Evolutionary conservation across 805 yeast species (phyloP).

Genomic region (Lachancea meyersii): DNA sequence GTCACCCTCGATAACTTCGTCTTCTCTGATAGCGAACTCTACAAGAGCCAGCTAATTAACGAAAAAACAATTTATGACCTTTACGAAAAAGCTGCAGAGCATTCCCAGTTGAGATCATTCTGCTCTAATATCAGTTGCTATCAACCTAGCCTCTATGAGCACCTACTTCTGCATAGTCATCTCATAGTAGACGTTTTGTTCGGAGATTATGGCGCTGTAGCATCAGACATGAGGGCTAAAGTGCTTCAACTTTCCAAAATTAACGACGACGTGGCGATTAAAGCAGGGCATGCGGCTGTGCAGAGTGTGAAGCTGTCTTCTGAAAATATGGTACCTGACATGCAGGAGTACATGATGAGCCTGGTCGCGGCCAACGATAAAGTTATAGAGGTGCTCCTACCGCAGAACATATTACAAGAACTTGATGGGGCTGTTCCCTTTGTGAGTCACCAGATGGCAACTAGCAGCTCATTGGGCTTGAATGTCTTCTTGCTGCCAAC

Average conservation of each 20-base stretch:
- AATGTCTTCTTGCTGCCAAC: constrained; percentile 31
- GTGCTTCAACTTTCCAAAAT: constrained; percentile 11
- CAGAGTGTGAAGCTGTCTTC: constrained; percentile 8
- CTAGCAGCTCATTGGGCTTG: constrained; percentile 43
- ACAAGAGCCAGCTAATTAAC: constrained; percentile 31
- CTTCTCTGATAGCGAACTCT: constrained; percentile 26
- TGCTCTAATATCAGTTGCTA: constrained; percentile 11
- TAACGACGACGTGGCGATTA: constrained; percentile 12
- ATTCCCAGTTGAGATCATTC: constrained; percentile 18
- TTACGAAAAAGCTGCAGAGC: constrained; percentile 26
- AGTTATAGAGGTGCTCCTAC: constrained; percentile 12
- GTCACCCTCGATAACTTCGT: constrained; percentile 23
- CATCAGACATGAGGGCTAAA: constrained; percentile 12
- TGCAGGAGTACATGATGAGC: constrained; percentile 6
- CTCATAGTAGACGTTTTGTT: constrained; percentile 15
- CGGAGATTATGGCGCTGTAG: constrained; percentile 8
- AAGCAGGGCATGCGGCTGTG: constrained; percentile 12
- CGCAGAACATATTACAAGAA: constrained; percentile 16
- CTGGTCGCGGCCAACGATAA: constrained; percentile 8
- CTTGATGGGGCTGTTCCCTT: constrained; percentile 27
- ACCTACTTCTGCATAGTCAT: constrained; percentile 15
- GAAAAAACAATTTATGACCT: constrained; percentile 33
- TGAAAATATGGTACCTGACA: neutral
- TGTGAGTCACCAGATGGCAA: constrained; percentile 36
- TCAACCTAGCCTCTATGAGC: constrained; percentile 1